These are phyloP conservation scores for Cladosporium sp. DNA, from an alignment of 2,329 filamentous ascomycete genomes.

Conservation along the genomic window DNA sequence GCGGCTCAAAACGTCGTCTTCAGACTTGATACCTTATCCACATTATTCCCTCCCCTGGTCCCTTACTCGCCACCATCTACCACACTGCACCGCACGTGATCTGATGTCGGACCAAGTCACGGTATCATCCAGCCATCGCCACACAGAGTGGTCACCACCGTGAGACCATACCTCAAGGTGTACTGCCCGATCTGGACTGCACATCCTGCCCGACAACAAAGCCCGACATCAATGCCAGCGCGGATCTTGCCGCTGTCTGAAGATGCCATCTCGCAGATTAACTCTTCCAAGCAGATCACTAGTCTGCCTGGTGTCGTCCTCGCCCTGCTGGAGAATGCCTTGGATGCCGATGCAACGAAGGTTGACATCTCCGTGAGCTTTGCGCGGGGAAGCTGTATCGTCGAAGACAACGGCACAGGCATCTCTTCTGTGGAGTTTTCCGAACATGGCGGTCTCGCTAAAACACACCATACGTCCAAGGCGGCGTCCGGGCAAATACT, in stretches of 20 bases:
- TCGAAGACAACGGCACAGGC: constrained; percentile 83
- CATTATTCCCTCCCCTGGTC: neutral
- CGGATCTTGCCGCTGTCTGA: constrained; percentile 31
- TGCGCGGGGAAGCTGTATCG: constrained; percentile 68
- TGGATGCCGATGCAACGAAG: constrained; percentile 74
- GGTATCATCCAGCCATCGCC: constrained; percentile 6
- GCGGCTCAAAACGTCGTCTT: neutral
- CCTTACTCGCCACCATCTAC: neutral
- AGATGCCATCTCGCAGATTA: constrained; percentile 62
- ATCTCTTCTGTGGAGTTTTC: constrained; percentile 73
- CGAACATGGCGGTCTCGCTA: constrained; percentile 69
- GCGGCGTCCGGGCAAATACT: constrained; percentile 42
- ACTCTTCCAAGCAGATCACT: constrained; percentile 78
- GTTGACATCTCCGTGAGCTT: constrained; percentile 75
- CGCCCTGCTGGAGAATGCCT: constrained; percentile 76
- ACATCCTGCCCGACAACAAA: neutral
- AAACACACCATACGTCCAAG: constrained; percentile 72
- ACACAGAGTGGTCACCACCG: constrained; percentile 34
- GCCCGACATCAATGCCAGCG: constrained; percentile 18
- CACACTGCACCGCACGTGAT: neutral
- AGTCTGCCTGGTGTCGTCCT: constrained; percentile 69
- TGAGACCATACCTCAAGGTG: constrained; percentile 39
- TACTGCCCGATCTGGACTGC: neutral
- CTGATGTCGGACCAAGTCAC: constrained; percentile 12
- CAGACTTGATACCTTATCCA: neutral